Conservation (phyloP, 495 filamentous ascomycete genomes). For the Opeltia flavorubescens region DNA sequence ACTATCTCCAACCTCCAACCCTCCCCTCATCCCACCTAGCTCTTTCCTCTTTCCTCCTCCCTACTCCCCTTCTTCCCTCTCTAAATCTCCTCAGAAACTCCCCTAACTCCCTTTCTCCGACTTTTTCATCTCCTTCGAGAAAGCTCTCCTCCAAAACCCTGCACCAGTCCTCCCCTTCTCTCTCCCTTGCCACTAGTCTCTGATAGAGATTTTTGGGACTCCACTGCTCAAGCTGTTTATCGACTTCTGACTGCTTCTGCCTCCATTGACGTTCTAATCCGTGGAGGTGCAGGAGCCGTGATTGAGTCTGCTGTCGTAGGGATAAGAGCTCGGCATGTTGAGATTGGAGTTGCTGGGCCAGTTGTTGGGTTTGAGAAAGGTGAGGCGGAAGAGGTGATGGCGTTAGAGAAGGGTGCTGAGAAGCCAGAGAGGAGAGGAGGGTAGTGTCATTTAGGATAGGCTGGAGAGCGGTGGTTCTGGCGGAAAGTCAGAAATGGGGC, state of each 20-base stretch:
- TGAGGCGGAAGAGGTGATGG: constrained; percentile 43
- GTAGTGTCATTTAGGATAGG: constrained; percentile 45
- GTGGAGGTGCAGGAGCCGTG: constrained; percentile 66
- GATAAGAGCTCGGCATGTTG: constrained; percentile 42
- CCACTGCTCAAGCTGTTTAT: constrained; percentile 69
- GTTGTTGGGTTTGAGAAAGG: constrained; percentile 36
- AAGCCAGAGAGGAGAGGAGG: constrained; percentile 49
- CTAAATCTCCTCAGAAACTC: constrained; percentile 75
- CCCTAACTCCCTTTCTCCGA: constrained; percentile 57
- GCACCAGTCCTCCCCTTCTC: constrained; percentile 74
- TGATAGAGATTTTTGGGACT: constrained; percentile 73
- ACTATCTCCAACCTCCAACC: constrained; percentile 81
- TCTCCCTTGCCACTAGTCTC: constrained; percentile 54
- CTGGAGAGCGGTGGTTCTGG: constrained; percentile 37
- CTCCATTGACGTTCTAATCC: constrained; percentile 86
- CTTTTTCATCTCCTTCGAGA: constrained; percentile 38
- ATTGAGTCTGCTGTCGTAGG: constrained; percentile 55
- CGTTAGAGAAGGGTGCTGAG: constrained; percentile 43
- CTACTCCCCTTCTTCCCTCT: constrained; percentile 59
- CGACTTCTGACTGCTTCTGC: constrained; percentile 76
- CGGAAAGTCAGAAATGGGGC: constrained; percentile 45
- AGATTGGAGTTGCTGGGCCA: constrained; percentile 55
- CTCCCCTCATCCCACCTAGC: constrained; percentile 90
- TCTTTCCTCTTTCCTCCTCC: constrained; percentile 64
- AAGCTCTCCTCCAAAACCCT: constrained; percentile 80